These are phyloP conservation scores for Vickermania spadyakhi DNA, from an alignment of 208 protist genomes.

Conservation along the genomic window DNA sequence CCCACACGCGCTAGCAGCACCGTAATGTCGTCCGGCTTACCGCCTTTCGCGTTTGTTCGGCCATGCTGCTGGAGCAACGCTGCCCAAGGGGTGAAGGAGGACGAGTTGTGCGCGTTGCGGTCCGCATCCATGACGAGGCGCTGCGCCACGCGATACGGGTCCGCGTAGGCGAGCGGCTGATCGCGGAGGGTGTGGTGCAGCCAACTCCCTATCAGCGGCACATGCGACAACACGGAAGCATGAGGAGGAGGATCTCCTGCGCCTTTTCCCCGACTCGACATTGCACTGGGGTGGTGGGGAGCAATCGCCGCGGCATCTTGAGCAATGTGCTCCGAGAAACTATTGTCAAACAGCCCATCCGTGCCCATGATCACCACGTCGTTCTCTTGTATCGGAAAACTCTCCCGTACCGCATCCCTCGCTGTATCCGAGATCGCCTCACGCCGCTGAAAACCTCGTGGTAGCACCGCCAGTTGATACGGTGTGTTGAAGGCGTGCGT, in stretches of 20 bases:
- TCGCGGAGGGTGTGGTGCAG: slow-evolving; percentile 64
- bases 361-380: slow-evolving; percentile 90
- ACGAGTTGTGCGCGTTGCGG: slow-evolving; percentile 53
- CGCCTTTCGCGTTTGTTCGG: slow-evolving; percentile 56
- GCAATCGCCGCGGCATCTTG: slow-evolving; percentile 71
- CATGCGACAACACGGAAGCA: neutral
- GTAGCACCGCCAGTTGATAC: slow-evolving; percentile 85
- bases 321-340: slow-evolving; percentile 78
- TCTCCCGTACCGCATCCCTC: slow-evolving; percentile 62
- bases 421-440: slow-evolving; percentile 54
- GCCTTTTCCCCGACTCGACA: neutral
- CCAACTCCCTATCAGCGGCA: slow-evolving; percentile 68
- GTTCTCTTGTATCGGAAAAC: slow-evolving; percentile 67
- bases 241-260: too few relatives aligned
- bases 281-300: slow-evolving; percentile 17
- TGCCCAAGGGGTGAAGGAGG: slow-evolving; percentile 75
- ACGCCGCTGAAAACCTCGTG: slow-evolving; percentile 46
- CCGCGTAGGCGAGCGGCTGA: slow-evolving; percentile 63
- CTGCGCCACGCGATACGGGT: slow-evolving; percentile 85
- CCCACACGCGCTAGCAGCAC: slow-evolving; percentile 78
- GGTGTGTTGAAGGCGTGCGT: slow-evolving; percentile 90
- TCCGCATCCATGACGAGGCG: slow-evolving; percentile 75
- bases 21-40: slow-evolving; percentile 89
- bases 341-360: slow-evolving; percentile 93
- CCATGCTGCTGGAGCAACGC: slow-evolving; percentile 77